Evolutionary conservation across 2,329 filamentous ascomycete species (phyloP).

Genomic region (Emmonsia crescens): DNA sequence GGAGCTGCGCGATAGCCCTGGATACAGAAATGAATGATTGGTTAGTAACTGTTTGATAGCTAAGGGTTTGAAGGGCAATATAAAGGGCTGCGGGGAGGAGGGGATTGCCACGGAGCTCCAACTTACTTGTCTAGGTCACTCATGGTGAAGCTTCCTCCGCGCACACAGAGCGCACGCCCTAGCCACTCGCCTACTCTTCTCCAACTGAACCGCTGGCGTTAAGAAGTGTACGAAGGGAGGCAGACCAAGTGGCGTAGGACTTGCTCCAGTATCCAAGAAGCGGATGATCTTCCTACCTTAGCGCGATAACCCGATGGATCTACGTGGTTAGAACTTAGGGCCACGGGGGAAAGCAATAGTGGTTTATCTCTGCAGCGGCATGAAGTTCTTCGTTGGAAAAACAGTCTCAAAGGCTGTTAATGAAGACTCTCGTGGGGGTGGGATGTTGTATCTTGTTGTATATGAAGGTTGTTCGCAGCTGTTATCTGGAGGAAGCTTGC

Average conservation of each 20-base stretch:
- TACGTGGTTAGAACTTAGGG: background rate
- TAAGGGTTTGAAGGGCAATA: background rate
- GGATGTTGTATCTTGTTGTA: background rate
- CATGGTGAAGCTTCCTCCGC: conserved; percentile 44
- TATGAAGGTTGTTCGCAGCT: background rate
- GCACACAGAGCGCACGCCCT: conserved; percentile 8
- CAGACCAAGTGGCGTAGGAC: background rate
- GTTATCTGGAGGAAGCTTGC: background rate
- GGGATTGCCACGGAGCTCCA: conserved; percentile 3
- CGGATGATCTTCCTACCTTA: background rate
- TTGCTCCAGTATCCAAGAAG: background rate
- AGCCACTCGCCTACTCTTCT: background rate
- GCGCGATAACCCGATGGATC: background rate
- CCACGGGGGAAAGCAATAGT: background rate
- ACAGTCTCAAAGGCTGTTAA: background rate
- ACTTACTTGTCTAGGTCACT: conserved; percentile 85
- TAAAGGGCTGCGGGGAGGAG: background rate
- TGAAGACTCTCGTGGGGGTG: background rate
- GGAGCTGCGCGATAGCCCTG: conserved; percentile 89
- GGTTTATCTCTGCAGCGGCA: background rate
- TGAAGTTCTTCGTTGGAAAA: background rate
- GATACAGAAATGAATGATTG: conserved; percentile 6
- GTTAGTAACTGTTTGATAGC: conserved; percentile 10
- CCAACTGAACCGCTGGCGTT: background rate
- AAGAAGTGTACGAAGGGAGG: background rate